These are phyloP conservation scores for Crithidia fasciculata DNA, from an alignment of 208 protist species.

Conservation along the genomic window DNA sequence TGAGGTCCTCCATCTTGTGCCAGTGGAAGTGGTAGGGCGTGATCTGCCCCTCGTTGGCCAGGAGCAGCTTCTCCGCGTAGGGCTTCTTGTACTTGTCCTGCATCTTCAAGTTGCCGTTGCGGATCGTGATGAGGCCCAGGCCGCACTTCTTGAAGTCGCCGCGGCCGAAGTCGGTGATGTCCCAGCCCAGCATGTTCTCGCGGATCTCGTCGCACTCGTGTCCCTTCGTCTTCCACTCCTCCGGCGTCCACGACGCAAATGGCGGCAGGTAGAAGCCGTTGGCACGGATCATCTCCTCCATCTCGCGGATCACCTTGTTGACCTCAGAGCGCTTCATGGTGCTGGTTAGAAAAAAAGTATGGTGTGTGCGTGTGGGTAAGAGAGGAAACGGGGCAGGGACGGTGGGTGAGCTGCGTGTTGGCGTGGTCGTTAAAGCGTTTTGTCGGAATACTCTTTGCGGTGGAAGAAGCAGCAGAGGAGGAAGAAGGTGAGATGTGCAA, in stretches of 20 bases:
- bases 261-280: constrained; percentile 27
- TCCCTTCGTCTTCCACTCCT: constrained; percentile 21
- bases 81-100: constrained; percentile 5
- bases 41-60: constrained; percentile 18
- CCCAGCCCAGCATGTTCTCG: constrained; percentile 28
- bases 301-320: constrained; percentile 21
- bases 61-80: constrained; percentile 12
- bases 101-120: constrained; percentile 17
- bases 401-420: background rate
- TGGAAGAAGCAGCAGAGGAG: too few species aligned
- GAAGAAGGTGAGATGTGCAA: too few species aligned
- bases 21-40: constrained; percentile 28
- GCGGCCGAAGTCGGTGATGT: constrained; percentile 29
- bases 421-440: background rate
- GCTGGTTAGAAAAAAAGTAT: background rate
- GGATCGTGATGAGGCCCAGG: constrained; percentile 17
- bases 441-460: background rate
- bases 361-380: background rate
- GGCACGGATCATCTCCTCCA: constrained; percentile 24
- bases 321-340: constrained; percentile 31
- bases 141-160: constrained; percentile 23
- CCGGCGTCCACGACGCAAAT: constrained; percentile 24
- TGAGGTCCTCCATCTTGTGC: constrained; percentile 25
- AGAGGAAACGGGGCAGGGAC: too few species aligned
- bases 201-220: background rate